These are phyloP conservation scores for Boletus sp. DNA, from an alignment of 768 basidiomycete species.

Conservation along the genomic window DNA sequence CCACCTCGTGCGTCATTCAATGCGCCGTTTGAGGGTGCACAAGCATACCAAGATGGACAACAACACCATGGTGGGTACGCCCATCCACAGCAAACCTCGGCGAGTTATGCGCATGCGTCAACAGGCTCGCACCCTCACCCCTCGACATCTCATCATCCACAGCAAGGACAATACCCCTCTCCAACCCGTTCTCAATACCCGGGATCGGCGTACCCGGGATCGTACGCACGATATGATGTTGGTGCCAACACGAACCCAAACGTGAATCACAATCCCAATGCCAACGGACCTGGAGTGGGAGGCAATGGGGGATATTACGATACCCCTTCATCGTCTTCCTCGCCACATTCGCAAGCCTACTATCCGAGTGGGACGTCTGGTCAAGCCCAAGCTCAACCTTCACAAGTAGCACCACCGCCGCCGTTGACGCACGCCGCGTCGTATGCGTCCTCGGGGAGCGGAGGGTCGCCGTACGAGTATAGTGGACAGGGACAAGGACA, in stretches of 20 bases:
- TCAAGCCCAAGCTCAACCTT: constrained; percentile 16
- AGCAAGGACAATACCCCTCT: constrained; percentile 26
- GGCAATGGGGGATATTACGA: constrained; percentile 28
- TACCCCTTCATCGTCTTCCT: constrained; percentile 18
- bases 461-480: constrained; percentile 26
- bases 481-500: constrained; percentile 18
- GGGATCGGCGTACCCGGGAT: constrained; percentile 22
- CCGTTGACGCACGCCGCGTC: constrained; percentile 21
- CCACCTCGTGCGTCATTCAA: constrained; percentile 20
- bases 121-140: constrained; percentile 23
- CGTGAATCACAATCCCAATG: constrained; percentile 5
- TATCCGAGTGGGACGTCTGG: constrained; percentile 19
- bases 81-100: constrained; percentile 21
- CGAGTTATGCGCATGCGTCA: constrained; percentile 18
- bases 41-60: constrained; percentile 28
- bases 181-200: constrained; percentile 28
- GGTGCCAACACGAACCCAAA: constrained; percentile 23
- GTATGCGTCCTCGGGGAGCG: constrained; percentile 23
- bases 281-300: constrained; percentile 9
- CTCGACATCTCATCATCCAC: constrained; percentile 20
- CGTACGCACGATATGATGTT: constrained; percentile 31
- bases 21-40: constrained; percentile 26
- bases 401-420: constrained; percentile 16
- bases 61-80: constrained; percentile 20
- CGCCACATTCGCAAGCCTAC: constrained; percentile 21